These are phyloP conservation scores for Cicer yamashitae DNA, from an alignment of 306 rosid genomes.

Conservation along the genomic window DNA sequence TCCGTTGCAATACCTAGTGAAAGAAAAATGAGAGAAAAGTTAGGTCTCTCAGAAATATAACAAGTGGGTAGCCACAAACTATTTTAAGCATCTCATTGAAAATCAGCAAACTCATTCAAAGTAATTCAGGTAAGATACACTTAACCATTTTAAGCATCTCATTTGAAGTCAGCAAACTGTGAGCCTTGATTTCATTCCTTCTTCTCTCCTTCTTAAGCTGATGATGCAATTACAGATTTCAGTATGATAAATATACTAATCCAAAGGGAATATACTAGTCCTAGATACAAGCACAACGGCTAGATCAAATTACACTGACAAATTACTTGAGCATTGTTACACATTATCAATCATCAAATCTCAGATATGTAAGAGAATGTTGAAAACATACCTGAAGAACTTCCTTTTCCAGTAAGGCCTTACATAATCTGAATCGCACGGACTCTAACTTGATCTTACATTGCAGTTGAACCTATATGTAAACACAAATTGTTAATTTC, in stretches of 20 bases:
- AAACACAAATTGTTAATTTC: constrained; percentile 27
- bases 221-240: constrained; percentile 42
- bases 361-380: constrained; percentile 8
- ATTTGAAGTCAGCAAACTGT: constrained; percentile 68
- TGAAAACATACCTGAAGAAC: constrained; percentile 71
- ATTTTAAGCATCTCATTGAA: constrained; percentile 76
- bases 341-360: background rate
- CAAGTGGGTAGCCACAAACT: constrained; percentile 19
- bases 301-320: constrained; percentile 2
- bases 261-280: constrained; percentile 9
- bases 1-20: constrained; percentile 85
- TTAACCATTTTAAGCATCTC: constrained; percentile 66
- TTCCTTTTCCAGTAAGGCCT: constrained; percentile 80
- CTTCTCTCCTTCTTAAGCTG: constrained; percentile 86
- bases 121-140: constrained; percentile 44
- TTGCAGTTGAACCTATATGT: constrained; percentile 81
- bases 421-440: constrained; percentile 71
- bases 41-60: constrained; percentile 15
- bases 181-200: constrained; percentile 62
- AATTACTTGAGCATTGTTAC: background rate
- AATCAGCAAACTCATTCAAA: constrained; percentile 73
- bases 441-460: constrained; percentile 86
- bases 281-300: constrained; percentile 21
- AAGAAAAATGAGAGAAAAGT: constrained; percentile 40
- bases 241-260: constrained; percentile 21